These are phyloP conservation scores for Hypoxylon crocopeplum DNA, from an alignment of 495 filamentous ascomycete genomes.

Conservation along the genomic window DNA sequence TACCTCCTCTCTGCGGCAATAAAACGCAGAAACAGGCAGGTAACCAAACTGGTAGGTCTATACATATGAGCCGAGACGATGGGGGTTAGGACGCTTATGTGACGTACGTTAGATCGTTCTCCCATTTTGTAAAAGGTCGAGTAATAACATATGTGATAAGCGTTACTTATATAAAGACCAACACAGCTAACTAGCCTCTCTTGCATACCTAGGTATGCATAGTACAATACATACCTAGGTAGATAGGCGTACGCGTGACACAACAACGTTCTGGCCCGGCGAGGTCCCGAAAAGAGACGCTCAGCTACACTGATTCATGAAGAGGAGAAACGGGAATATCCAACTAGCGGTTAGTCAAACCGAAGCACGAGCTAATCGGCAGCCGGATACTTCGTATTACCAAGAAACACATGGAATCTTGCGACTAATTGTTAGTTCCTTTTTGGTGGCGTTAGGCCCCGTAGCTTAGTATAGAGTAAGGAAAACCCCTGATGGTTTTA, in stretches of 20 bases:
- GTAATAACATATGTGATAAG: neutral
- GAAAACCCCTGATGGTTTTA: conserved; percentile 1
- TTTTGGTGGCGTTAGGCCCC: neutral
- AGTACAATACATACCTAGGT: too few relatives aligned
- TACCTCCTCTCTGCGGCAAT: conserved; percentile 1
- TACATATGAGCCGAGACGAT: neutral
- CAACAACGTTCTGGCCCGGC: conserved; percentile 19
- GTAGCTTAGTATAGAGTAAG: neutral
- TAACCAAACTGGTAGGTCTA: neutral
- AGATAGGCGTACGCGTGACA: too few relatives aligned
- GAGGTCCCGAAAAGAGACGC: conserved; percentile 4
- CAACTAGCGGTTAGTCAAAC: conserved; percentile 26
- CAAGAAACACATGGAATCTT: neutral
- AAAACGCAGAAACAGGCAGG: neutral
- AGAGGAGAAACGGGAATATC: neutral
- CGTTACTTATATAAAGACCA: too few relatives aligned
- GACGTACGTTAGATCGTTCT: neutral
- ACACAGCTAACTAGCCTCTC: too few relatives aligned
- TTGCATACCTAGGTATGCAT: too few relatives aligned
- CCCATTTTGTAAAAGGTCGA: neutral
- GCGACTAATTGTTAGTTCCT: neutral
- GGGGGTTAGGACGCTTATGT: neutral
- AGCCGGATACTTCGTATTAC: conserved; percentile 19
- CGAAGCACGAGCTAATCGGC: conserved; percentile 17
- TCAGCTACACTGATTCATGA: conserved; percentile 11